Conservation (phyloP, 2,329 filamentous ascomycete genomes). For the Tolypocladium tropicale region DNA sequence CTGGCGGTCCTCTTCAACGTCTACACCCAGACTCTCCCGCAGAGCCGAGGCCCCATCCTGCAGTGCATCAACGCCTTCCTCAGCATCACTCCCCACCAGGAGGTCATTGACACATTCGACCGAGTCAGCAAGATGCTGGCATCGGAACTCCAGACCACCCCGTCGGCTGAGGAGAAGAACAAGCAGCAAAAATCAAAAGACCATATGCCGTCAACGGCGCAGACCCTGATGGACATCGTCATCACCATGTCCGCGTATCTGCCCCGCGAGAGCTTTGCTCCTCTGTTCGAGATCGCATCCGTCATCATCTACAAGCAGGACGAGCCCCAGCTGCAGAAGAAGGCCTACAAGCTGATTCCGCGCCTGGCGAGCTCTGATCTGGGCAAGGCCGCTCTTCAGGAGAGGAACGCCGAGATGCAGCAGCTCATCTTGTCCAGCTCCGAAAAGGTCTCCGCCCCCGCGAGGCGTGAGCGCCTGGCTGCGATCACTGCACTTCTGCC, state of each 20-base stretch:
- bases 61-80: slow-evolving; percentile 93
- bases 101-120: slow-evolving; percentile 80
- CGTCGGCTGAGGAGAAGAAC: slow-evolving; percentile 48
- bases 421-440: slow-evolving; percentile 67
- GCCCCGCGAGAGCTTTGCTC: slow-evolving; percentile 72
- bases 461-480: slow-evolving; percentile 73
- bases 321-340: slow-evolving; percentile 94
- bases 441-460: slow-evolving; percentile 78
- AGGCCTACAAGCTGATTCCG: slow-evolving; percentile 96
- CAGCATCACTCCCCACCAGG: slow-evolving; percentile 69
- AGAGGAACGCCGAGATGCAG: slow-evolving; percentile 72
- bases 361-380: slow-evolving; percentile 72
- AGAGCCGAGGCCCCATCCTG: slow-evolving; percentile 81
- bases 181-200: slow-evolving; percentile 51
- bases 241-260: slow-evolving; percentile 95
- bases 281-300: slow-evolving; percentile 78
- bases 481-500: slow-evolving; percentile 75
- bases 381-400: slow-evolving; percentile 64
- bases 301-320: slow-evolving; percentile 71
- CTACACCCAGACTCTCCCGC: slow-evolving; percentile 90
- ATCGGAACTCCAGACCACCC: slow-evolving; percentile 47
- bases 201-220: slow-evolving; percentile 82
- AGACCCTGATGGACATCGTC: slow-evolving; percentile 92
- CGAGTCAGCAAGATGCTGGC: slow-evolving; percentile 80
- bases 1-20: slow-evolving; percentile 98